These are phyloP conservation scores for Gastroboletus turbinatus DNA, from an alignment of 1,284 basidiomycete genomes.

Conservation along the genomic window DNA sequence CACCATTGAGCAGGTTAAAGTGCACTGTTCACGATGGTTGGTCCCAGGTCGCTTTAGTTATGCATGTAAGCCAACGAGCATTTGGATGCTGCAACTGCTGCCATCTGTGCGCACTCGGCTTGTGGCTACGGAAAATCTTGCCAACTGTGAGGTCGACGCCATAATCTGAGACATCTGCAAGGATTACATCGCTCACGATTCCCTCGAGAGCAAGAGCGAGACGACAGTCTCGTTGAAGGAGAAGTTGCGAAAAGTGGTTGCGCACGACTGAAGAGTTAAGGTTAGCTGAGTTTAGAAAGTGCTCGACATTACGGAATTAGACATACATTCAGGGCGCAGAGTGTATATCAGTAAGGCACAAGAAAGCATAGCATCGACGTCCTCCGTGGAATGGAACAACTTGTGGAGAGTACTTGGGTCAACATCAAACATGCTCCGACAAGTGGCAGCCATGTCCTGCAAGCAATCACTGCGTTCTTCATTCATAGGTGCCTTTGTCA, in stretches of 20 bases:
- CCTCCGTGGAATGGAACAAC: too few relatives aligned
- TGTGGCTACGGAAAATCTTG: slow-evolving; percentile 29
- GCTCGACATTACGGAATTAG: neutral
- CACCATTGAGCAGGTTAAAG: too few relatives aligned
- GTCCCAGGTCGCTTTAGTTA: too few relatives aligned
- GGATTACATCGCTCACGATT: slow-evolving; percentile 10
- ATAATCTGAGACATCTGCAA: neutral
- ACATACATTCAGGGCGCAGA: neutral
- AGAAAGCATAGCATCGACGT: slow-evolving; percentile 32
- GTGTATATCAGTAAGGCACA: slow-evolving; percentile 34
- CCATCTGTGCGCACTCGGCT: neutral
- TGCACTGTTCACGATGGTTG: too few relatives aligned
- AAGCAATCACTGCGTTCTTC: too few relatives aligned
- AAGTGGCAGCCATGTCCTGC: too few relatives aligned
- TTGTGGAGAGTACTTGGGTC: too few relatives aligned
- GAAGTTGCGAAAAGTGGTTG: neutral
- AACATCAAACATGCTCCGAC: too few relatives aligned
- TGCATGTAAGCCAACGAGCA: too few relatives aligned
- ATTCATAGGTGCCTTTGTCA: too few relatives aligned
- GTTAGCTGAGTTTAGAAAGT: neutral
- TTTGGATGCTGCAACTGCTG: too few relatives aligned
- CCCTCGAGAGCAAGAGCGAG: slow-evolving; percentile 30
- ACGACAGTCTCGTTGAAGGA: slow-evolving; percentile 23
- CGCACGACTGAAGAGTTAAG: slow-evolving; percentile 13
- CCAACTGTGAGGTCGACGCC: slow-evolving; percentile 38